Evolutionary conservation across 2,329 filamentous ascomycete genomes (phyloP).

Genomic region (Cryoendolithus antarcticus): DNA sequence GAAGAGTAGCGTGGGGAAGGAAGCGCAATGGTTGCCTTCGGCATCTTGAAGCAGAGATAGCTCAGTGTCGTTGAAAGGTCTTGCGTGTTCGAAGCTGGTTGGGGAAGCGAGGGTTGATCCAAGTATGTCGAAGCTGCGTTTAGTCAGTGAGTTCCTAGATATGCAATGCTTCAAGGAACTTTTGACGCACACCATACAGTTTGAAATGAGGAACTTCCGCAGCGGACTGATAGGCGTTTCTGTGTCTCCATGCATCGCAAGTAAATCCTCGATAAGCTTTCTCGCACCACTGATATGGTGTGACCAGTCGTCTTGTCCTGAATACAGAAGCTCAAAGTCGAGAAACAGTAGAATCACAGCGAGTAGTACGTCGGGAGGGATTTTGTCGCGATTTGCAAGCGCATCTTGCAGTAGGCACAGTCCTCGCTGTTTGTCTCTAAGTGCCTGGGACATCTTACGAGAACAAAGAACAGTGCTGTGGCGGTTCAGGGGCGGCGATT

Average conservation of each 20-base stretch:
- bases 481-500: no score
- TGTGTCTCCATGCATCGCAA: constrained; percentile 17
- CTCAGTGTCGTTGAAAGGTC: constrained; percentile 13
- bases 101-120: constrained; percentile 3
- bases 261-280: constrained; percentile 30
- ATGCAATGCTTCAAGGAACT: neutral
- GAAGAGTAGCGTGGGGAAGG: constrained; percentile 24
- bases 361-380: constrained; percentile 30
- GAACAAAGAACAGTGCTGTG: no score
- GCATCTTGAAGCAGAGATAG: constrained; percentile 26
- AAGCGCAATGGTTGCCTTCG: constrained; percentile 29
- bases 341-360: constrained; percentile 38
- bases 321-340: constrained; percentile 39
- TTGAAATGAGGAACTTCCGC: constrained; percentile 23
- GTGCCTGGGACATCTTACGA: neutral
- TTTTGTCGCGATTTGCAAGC: constrained; percentile 13
- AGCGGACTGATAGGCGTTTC: constrained; percentile 20
- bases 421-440: constrained; percentile 1
- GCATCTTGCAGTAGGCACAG: constrained; percentile 1
- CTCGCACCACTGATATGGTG: constrained; percentile 40
- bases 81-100: neutral
- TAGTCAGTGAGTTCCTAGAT: constrained; percentile 3
- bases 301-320: constrained; percentile 39
- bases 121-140: constrained; percentile 4
- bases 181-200: constrained; percentile 21